Base-by-base conservation (phyloP, 1,284 basidiomycete species). In the Tausonia pullulans region DNA sequence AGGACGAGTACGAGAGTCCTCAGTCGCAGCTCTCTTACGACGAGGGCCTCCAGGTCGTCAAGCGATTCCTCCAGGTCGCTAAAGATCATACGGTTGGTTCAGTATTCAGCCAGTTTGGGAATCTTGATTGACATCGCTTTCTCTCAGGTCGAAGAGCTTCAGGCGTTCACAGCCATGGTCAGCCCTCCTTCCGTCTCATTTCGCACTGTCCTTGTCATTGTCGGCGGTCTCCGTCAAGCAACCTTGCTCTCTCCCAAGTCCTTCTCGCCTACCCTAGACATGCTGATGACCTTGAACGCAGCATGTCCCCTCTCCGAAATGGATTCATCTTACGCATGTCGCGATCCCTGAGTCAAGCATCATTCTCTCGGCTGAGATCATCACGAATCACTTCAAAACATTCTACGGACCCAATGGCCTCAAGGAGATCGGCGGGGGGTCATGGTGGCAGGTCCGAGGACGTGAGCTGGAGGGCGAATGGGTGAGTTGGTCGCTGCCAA, bases 381-480 rank as follows among this genome's bases (percentile, higher is more conserved):
- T 79, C 7, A 64, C 68, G 5, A 69, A 72, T 39, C 76, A 78
- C 60, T 70, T 79, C 9, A 60, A 64, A 1, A 68, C 69, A 7
- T 71, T 72, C 6, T 72, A 71, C 48, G 67, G 69, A 5, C 71
- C 71, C 11, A 69, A 70, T 0, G 74, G 74, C 2, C 58, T 76
- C 8, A 69, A 75, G 67, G 71, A 76, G 3, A 70, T 94, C 1
- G 94, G 93, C 10, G 94, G 93, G 2, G 83, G 84, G 6, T 90
- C 91, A 70, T 97, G 94, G 92, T 98, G 93, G 94, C 90, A 88
- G 74, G 84, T 91, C 8, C 84, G 90, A 57, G 86, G 87, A 27
- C 72, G 51, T 8, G 9, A 27, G 3, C 39, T 79, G n/a, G 84
- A 90, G 69, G 90, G 83, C 3, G 90, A 97, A 75, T 96, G 93